These are phyloP conservation scores for Fistulifera solaris DNA, from an alignment of 108 stramenopile species.

Conservation along the genomic window DNA sequence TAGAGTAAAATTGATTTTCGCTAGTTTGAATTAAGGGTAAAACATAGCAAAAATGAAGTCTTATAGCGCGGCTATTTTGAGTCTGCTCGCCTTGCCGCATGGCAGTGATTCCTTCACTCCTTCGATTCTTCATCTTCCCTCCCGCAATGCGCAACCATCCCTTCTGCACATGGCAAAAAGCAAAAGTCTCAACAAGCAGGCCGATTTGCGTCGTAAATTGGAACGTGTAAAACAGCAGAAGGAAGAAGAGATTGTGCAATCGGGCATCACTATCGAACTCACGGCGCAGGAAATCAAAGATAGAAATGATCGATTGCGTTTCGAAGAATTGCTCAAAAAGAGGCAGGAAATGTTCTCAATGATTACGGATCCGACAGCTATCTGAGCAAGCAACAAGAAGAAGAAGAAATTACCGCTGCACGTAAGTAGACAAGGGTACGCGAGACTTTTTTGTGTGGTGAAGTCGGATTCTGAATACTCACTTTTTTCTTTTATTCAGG, in stretches of 20 bases:
- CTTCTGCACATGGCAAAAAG: background rate
- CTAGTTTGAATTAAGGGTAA: too few relatives aligned
- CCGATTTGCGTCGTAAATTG: slow-evolving; percentile 26
- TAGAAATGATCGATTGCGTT: slow-evolving; percentile 63
- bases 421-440: slow-evolving; percentile 19
- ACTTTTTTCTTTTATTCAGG: slow-evolving; percentile 10
- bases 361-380: slow-evolving; percentile 39
- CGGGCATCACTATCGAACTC: slow-evolving; percentile 10
- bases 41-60: too few relatives aligned
- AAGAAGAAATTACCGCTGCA: slow-evolving; percentile 56
- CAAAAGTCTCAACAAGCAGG: slow-evolving; percentile 26
- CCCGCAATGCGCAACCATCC: background rate
- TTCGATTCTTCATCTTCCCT: background rate
- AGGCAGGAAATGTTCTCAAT: slow-evolving; percentile 11
- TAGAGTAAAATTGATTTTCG: too few relatives aligned
- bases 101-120: background rate
- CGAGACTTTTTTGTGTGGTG: background rate
- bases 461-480: background rate
- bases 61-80: too few relatives aligned
- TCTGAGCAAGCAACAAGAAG: slow-evolving; percentile 61
- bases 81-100: too few relatives aligned
- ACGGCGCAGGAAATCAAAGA: slow-evolving; percentile 60
- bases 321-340: slow-evolving; percentile 53
- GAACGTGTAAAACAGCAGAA: slow-evolving; percentile 27
- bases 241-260: background rate